Evolutionary conservation across 2,329 filamentous ascomycete genomes (phyloP), one percentile per base, ranked within the genome.

Genomic region (Hirsutella minnesotensis): DNA sequence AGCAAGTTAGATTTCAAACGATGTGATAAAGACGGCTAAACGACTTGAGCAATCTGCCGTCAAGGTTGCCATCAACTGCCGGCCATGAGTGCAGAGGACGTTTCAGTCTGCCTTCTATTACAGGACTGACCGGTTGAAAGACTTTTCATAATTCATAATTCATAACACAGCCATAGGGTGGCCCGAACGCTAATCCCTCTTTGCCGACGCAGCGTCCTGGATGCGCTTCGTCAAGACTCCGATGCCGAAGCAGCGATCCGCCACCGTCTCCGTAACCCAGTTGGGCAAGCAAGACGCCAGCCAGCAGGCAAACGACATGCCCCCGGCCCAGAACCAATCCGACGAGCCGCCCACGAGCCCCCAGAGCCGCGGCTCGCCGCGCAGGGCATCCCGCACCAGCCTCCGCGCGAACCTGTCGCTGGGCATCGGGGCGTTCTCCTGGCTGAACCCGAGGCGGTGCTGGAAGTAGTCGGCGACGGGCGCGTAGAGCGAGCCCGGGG

Each of bases 391-490:
- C 15, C 5, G 19, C 1, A 38, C 41, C 16, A 42, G 31, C 24
- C 38, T 42, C 19, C 12, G 18, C 9, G 41, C 41, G 5, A 38
- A 42, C 9, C 10, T 15, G 13, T 42, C 41, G 24, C 18, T 31
- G 9, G 41, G 41, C 35, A 42, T 33, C 0, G 70, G 69, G 16
- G 59, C 54, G 22, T 63, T 65, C 3, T 60, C 66, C 62, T 76
- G 72, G 47, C 68, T 72, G 41, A 69, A 76, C 0, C 56, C 61
- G 45, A 72, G 56, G 1, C 71, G 58, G 47, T 56, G 56, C 51
- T 67, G 55, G 52, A 73, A 76, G 12, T 73, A 45, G 27, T 70
- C 66, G 40, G 58, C 53, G 3, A 70, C 61, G 9, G 63, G 64
- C 56, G 53, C 47, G 56, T 77, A 77, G 19, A 73, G 59, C 36